Percentiles rank a stretch among this genome's conserved stretches.
Evolutionary conservation across 1,284 basidiomycete genomes (phyloP).

Genomic region (Naganishia liquefaciens): DNA sequence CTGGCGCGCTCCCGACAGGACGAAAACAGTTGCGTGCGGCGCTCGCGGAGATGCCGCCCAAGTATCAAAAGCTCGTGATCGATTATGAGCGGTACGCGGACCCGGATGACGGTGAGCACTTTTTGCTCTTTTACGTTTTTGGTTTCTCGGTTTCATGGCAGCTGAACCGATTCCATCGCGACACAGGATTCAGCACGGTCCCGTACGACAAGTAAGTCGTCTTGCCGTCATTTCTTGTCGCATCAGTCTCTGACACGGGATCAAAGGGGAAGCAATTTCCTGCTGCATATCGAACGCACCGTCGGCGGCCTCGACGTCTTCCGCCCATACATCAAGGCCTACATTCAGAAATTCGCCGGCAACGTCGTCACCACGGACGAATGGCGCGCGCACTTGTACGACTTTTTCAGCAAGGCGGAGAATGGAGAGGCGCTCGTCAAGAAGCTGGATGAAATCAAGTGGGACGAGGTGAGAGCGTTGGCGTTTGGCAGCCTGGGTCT

Average conservation of each 20-base stretch:
- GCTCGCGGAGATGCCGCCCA: constrained; percentile 57
- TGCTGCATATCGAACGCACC: constrained; percentile 68
- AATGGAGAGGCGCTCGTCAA: constrained; percentile 66
- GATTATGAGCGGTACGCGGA: constrained; percentile 64
- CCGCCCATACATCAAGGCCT: constrained; percentile 71
- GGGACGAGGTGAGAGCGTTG: constrained; percentile 61
- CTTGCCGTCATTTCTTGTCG: not conserved
- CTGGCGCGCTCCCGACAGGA: constrained; percentile 60
- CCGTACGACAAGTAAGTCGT: constrained; percentile 66
- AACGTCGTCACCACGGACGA: constrained; percentile 83
- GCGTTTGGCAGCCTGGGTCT: constrained; percentile 9
- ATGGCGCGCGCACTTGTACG: constrained; percentile 83
- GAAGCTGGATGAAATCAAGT: constrained; percentile 72
- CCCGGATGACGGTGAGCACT: constrained; percentile 61
- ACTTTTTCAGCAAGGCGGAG: constrained; percentile 64
- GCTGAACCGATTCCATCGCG: no score
- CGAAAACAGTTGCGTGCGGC: constrained; percentile 71
- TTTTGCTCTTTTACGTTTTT: no score
- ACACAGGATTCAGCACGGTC: constrained; percentile 60
- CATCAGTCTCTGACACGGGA: not conserved
- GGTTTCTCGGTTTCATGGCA: no score
- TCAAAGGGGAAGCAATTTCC: constrained; percentile 64
- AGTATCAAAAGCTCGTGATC: constrained; percentile 80
- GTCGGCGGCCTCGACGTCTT: constrained; percentile 86
- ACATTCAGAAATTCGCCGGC: constrained; percentile 57